phyloP scores from a whole-genome alignment of 768 basidiomycete genomes.

The Agrocybe pediades region DNA sequence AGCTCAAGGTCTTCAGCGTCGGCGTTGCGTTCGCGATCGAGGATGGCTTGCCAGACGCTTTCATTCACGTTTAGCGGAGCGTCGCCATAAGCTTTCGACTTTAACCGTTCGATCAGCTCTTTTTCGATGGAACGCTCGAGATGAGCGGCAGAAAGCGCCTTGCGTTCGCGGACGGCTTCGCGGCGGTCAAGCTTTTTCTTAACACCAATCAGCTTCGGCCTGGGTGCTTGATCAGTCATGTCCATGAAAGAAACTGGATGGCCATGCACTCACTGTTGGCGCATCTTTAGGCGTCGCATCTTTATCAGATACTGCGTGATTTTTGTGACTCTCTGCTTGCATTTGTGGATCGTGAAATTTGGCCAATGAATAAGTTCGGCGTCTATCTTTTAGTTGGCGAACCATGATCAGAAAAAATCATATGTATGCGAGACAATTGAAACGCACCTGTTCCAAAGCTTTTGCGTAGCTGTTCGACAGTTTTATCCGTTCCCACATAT shows the following conservation, averaged over 20 bases:
- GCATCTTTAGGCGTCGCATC: slow-evolving; percentile 89
- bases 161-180: slow-evolving; percentile 90
- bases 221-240: slow-evolving; percentile 28
- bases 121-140: slow-evolving; percentile 95
- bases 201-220: slow-evolving; percentile 90
- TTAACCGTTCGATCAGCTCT: slow-evolving; percentile 93
- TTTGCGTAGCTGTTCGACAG: slow-evolving; percentile 94
- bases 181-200: slow-evolving; percentile 97
- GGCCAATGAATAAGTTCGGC: slow-evolving; percentile 97
- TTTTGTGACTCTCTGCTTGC: slow-evolving; percentile 98
- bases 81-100: slow-evolving; percentile 97
- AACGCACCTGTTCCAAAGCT: slow-evolving; percentile 87
- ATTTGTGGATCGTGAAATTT: slow-evolving; percentile 95
- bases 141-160: slow-evolving; percentile 94
- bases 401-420: not conserved
- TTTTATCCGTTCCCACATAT: slow-evolving; percentile 97
- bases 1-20: slow-evolving; percentile 52
- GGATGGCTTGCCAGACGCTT: slow-evolving; percentile 89
- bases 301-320: slow-evolving; percentile 99
- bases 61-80: slow-evolving; percentile 98
- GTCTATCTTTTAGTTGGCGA: slow-evolving; percentile 69
- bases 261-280: slow-evolving; percentile 68
- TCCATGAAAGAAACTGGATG: not conserved
- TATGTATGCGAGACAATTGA: not conserved
- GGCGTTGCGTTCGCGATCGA: slow-evolving; percentile 74